phyloP scores from a whole-genome alignment of 73 alveolate genomes.

The Paraurostyla sp. region DNA sequence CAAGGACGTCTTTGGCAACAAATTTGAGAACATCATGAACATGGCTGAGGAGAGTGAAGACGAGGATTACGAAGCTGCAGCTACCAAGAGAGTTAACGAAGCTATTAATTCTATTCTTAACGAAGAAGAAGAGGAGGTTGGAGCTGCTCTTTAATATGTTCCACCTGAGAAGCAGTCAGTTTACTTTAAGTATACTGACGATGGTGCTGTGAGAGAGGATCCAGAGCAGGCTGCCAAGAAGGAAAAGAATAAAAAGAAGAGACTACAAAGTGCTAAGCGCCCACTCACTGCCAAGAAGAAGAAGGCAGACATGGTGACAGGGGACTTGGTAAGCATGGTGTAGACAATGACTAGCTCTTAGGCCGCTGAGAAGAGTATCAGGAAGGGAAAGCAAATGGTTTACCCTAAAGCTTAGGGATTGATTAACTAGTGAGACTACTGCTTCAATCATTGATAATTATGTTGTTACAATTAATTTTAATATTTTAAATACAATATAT shows the following conservation, averaged over 20 bases:
- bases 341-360: slow-evolving; percentile 65
- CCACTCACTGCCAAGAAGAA: slow-evolving; percentile 83
- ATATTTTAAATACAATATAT: too few species aligned
- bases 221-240: slow-evolving; percentile 73
- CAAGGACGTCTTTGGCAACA: slow-evolving; percentile 41
- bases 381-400: slow-evolving; percentile 24
- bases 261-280: slow-evolving; percentile 67
- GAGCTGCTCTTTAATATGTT: slow-evolving; percentile 14
- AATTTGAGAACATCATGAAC: slow-evolving; percentile 68
- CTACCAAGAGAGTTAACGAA: slow-evolving; percentile 75
- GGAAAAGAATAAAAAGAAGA: slow-evolving; percentile 70
- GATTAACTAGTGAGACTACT: neutral
- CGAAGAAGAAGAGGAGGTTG: slow-evolving; percentile 78
- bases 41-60: slow-evolving; percentile 75
- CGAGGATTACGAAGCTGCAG: slow-evolving; percentile 86
- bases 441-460: too few species aligned
- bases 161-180: slow-evolving; percentile 72
- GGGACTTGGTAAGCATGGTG: slow-evolving; percentile 68
- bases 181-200: slow-evolving; percentile 87
- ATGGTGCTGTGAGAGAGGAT: slow-evolving; percentile 91
- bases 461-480: too few species aligned
- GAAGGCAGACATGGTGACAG: slow-evolving; percentile 71
- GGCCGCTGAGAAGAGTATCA: slow-evolving; percentile 47
- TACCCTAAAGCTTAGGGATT: slow-evolving; percentile 81
- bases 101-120: slow-evolving; percentile 57